A percentile compares a stretch with the other conserved stretches of the same genome.
These are phyloP conservation scores for Cichorium intybus DNA, from an alignment of 140 eudicot species.

Conservation along the genomic window DNA sequence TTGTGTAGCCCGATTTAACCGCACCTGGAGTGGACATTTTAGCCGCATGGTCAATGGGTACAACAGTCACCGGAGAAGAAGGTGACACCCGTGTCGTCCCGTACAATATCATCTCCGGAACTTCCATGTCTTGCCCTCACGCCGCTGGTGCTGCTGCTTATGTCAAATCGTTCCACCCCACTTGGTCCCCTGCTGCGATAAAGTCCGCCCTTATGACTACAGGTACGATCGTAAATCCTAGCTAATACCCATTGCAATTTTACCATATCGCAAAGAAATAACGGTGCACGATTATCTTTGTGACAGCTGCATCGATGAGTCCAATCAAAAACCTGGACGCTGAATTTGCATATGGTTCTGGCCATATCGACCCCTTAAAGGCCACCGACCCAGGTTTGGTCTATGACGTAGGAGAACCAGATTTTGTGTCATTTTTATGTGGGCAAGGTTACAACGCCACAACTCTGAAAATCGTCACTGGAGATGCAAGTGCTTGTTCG, in stretches of 20 bases:
- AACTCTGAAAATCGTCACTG: slow-evolving; percentile 33
- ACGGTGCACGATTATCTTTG: background rate
- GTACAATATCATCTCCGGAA: slow-evolving; percentile 61
- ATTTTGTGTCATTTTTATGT: slow-evolving; percentile 50
- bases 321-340: slow-evolving; percentile 34
- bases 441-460: slow-evolving; percentile 51
- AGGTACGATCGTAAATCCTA: slow-evolving; percentile 16
- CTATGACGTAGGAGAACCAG: slow-evolving; percentile 52
- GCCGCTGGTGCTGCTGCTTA: slow-evolving; percentile 70
- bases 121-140: slow-evolving; percentile 90
- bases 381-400: slow-evolving; percentile 58
- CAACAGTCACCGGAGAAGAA: slow-evolving; percentile 38
- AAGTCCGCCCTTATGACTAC: slow-evolving; percentile 84
- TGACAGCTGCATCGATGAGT: slow-evolving; percentile 46
- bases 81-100: slow-evolving; percentile 50
- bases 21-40: slow-evolving; percentile 72
- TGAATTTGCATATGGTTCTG: slow-evolving; percentile 71
- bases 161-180: slow-evolving; percentile 61
- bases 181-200: slow-evolving; percentile 80
- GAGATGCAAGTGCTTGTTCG: slow-evolving; percentile 39
- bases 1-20: slow-evolving; percentile 66
- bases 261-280: too few relatives aligned
- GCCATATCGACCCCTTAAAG: slow-evolving; percentile 48
- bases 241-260: background rate
- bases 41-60: slow-evolving; percentile 60